Conservation (phyloP, 164 flowering plant genomes). For the Akebia trifoliata region DNA sequence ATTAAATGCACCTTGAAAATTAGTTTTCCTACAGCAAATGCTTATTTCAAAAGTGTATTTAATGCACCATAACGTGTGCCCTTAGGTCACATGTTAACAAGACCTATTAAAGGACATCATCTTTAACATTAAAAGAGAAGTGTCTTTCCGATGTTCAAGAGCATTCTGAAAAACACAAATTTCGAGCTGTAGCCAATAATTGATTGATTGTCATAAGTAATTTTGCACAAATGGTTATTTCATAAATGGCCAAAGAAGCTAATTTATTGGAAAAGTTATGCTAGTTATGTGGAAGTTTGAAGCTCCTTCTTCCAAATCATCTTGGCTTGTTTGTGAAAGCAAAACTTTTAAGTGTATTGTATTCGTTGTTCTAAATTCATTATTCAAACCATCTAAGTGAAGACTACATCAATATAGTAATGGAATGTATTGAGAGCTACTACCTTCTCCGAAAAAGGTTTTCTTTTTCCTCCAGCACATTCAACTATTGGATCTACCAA, state of each 20-base stretch:
- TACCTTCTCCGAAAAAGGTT: constrained; percentile 39
- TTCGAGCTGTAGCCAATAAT: neutral
- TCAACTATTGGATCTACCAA: constrained; percentile 6
- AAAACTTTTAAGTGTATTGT: constrained; percentile 3
- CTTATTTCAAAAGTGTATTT: too few relatives aligned
- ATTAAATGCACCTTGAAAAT: too few relatives aligned
- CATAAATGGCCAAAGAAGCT: constrained; percentile 1
- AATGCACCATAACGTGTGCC: too few relatives aligned
- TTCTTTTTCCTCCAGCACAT: constrained; percentile 27
- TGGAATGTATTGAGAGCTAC: neutral
- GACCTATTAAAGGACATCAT: too few relatives aligned
- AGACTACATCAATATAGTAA: neutral
- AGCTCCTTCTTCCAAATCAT: constrained; percentile 18
- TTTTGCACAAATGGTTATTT: too few relatives aligned
- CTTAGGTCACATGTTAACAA: too few relatives aligned
- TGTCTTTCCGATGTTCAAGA: neutral
- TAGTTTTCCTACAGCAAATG: too few relatives aligned
- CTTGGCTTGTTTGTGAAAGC: constrained; percentile 20
- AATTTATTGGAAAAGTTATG: constrained; percentile 37
- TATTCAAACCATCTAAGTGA: neutral
- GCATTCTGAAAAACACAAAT: neutral
- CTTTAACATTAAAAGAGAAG: neutral
- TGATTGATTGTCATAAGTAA: too few relatives aligned
- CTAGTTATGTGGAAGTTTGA: constrained; percentile 11
- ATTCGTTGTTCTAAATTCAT: neutral